Evolutionary conservation across 768 basidiomycete species (phyloP).

Genomic region (Lactarius sp.): DNA sequence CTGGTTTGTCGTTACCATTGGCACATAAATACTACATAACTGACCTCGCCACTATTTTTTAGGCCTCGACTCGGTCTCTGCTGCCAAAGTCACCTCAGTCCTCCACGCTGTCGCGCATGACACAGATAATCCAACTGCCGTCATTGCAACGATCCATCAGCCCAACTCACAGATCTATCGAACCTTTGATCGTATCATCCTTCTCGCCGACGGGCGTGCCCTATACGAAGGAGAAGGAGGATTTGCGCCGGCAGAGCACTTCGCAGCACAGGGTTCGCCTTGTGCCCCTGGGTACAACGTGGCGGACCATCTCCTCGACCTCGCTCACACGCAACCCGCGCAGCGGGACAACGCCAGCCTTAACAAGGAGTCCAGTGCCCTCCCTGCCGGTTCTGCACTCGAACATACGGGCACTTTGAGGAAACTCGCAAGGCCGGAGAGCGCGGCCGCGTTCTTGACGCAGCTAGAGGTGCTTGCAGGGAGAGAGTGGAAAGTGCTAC

Average conservation of each 20-base stretch:
- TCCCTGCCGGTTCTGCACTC: too few species aligned
- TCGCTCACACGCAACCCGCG: constrained; percentile 65
- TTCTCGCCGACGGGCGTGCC: constrained; percentile 51
- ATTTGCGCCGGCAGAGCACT: constrained; percentile 62
- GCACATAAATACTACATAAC: neutral
- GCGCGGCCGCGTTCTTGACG: constrained; percentile 80
- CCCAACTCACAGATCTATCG: constrained; percentile 56
- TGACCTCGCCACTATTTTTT: constrained; percentile 34
- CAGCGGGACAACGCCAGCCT: constrained; percentile 38
- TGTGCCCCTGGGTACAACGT: constrained; percentile 85
- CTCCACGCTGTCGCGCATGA: constrained; percentile 64
- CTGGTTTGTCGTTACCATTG: constrained; percentile 47
- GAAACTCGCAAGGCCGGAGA: constrained; percentile 32
- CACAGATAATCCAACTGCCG: constrained; percentile 56
- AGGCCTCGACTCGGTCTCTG: constrained; percentile 32
- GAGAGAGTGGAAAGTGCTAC: constrained; percentile 80
- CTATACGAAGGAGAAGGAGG: constrained; percentile 51
- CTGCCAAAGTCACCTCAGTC: constrained; percentile 39
- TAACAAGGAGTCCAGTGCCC: constrained; percentile 1
- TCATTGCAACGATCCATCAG: constrained; percentile 66
- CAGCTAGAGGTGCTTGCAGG: constrained; percentile 79
- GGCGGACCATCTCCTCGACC: constrained; percentile 87
- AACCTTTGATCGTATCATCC: constrained; percentile 54
- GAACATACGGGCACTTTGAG: constrained; percentile 20
- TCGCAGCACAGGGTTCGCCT: constrained; percentile 40